phyloP scores from a whole-genome alignment of 1,139 yeast genomes.

The Debaryomyces udenii region DNA sequence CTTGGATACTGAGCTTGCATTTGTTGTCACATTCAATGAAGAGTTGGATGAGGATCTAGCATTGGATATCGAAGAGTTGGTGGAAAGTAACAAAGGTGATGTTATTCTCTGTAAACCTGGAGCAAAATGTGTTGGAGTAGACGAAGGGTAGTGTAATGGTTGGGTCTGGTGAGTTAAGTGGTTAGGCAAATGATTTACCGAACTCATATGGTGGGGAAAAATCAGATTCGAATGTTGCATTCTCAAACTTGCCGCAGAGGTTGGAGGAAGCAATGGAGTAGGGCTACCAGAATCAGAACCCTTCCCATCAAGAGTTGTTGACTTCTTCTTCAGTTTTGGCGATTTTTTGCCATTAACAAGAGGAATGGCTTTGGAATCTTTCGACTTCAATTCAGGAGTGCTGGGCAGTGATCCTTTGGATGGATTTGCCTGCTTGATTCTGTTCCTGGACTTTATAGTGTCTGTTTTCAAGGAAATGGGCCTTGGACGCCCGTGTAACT shows the following conservation, averaged over 20 bases:
- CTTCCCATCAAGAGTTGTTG: constrained; percentile 16
- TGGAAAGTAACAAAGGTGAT: constrained; percentile 59
- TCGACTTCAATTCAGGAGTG: constrained; percentile 50
- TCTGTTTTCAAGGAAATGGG: constrained; percentile 91
- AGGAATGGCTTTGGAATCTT: constrained; percentile 26
- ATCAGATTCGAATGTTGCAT: constrained; percentile 9
- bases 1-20: constrained; percentile 12
- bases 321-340: constrained; percentile 34
- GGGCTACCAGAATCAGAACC: constrained; percentile 19
- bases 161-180: constrained; percentile 46
- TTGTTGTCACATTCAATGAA: constrained; percentile 13
- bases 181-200: constrained; percentile 25
- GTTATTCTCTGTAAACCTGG: constrained; percentile 65
- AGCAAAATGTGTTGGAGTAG: constrained; percentile 73
- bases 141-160: constrained; percentile 67
- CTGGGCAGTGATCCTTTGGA: constrained; percentile 40
- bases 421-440: constrained; percentile 58
- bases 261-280: constrained; percentile 34
- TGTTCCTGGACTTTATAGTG: constrained; percentile 85
- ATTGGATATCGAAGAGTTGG: constrained; percentile 45
- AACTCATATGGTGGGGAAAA: constrained; percentile 12
- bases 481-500: constrained; percentile 89
- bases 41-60: constrained; percentile 29
- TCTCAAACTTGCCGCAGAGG: constrained; percentile 18
- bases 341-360: constrained; percentile 28